Evolutionary conservation across 352 stramenopile genomes (phyloP).

Genomic region (Lagenidium sp.): DNA sequence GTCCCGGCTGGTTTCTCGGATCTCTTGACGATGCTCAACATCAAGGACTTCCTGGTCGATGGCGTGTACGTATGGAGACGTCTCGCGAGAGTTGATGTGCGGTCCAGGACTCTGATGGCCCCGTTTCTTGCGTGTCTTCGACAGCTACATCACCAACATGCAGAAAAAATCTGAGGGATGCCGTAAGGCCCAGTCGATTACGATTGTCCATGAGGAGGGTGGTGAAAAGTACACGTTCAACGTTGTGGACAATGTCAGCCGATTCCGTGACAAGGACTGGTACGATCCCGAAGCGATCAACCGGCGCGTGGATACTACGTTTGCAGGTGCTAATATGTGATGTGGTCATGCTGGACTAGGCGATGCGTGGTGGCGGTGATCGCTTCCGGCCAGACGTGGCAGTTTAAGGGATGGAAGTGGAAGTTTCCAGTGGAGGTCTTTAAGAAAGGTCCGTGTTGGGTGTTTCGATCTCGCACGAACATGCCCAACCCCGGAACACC

Average conservation of each 20-base stretch:
- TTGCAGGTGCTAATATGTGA: neutral
- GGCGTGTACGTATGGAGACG: constrained; percentile 46
- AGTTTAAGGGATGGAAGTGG: constrained; percentile 93
- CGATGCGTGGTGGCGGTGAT: constrained; percentile 85
- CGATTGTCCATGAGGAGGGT: constrained; percentile 75
- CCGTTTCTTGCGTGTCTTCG: neutral
- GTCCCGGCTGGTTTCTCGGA: constrained; percentile 83
- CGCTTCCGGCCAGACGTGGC: constrained; percentile 83
- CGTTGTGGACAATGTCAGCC: constrained; percentile 79
- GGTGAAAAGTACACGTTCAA: constrained; percentile 82
- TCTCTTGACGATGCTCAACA: constrained; percentile 86
- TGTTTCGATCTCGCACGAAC: neutral
- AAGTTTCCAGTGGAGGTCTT: constrained; percentile 88
- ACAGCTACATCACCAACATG: constrained; percentile 58
- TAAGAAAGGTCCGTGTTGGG: constrained; percentile 61
- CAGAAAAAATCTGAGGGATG: constrained; percentile 82
- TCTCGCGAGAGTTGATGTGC: neutral
- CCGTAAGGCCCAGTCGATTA: constrained; percentile 75
- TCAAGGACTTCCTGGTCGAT: constrained; percentile 81
- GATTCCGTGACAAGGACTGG: constrained; percentile 85
- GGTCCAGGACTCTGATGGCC: neutral
- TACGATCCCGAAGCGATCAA: constrained; percentile 15
- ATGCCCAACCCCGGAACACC: neutral
- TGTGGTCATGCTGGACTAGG: constrained; percentile 42
- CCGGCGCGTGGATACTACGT: neutral